Base-by-base conservation (phyloP, 1,139 yeast genomes). In the Keqinozyma sinolaborantium region DNA sequence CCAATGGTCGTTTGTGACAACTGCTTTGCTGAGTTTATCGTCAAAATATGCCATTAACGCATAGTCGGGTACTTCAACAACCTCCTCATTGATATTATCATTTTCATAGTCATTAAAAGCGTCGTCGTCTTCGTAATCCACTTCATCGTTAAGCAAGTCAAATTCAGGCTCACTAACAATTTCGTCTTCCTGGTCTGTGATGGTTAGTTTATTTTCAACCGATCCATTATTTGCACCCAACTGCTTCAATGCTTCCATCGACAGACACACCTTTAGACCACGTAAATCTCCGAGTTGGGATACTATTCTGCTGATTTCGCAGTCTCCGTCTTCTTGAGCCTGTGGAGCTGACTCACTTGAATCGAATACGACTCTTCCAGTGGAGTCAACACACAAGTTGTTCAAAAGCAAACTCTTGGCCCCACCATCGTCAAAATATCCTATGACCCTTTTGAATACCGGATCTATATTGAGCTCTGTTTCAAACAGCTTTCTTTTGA, bases 391-490 rank as follows among this genome's bases (percentile, higher is more conserved):
- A 30, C 61, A 62, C 33, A 88, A 66, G 2, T 87, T 77, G 43
- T 86, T 87, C 47, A 86, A 58, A 30, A 88, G 60, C 35, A 88
- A 61, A 31, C 95, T 83, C 47, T 82, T 84, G 5, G 96, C 87
- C 7, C 96, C 96, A 24, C 96, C 95, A 58, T 88, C 95, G 53
- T 88, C 96, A 49, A 87, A 88, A 37, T 86, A 95, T 0, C 95
- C 84, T 28, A 88, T 66, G 30, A 94, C 87, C 48, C 85, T 86
- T 40, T 85, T 82, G 57, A 88, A 86, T 28, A 88, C 63, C 0
- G 96, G 96, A 53, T 88, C 96, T 28, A 86, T 81, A 8, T 79
- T 72, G 16, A 83, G 59, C 43, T 84, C 95, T 40, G 80, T 77
- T 30, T 86, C 95, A 25, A 83, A 59, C 40, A 79, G 77, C 49